Evolutionary conservation across 2,329 filamentous ascomycete species (phyloP), one percentile per base, ranked within the genome.

Genomic region (Hypoxylon sp.): DNA sequence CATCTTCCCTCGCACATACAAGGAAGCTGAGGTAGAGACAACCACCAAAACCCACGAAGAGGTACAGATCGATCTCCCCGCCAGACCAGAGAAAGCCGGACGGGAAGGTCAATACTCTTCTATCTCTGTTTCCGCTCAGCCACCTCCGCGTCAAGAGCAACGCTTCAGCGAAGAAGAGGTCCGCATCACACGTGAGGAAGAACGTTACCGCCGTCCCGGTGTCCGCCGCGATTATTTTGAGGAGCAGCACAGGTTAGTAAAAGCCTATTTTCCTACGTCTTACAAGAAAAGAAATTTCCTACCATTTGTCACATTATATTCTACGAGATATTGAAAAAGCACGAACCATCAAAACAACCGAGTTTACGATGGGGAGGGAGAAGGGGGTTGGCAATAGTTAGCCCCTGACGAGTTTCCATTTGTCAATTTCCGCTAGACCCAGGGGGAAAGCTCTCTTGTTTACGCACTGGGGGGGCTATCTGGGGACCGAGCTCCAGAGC

Each of bases 1-100:
- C 90, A 89, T 97, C 89, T 97, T 97, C 87, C 93, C 93, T 82
- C 96, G 91, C 78, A 90, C 91, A 79, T 97, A 97, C 85, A 86
- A 89, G 75, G 81, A 80, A 74, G 83, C 85, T 79, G 80, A 67
- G 63, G 66, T 60, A 69, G 73, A 69, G 55, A 69, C 68, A 47
- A 68, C 66, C 75, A 86, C 85, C 76, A 78, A 83, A 68, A 86
- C 86, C 72, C 86, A 91, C 86, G 87, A 93, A 86, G 90, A 96
- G 86, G 85, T 90, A 80, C 87, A 93, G 79, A 85, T 91, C 80
- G 87, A 87, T 71, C 82, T 90, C 65, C 79, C 79, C 61, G 64
- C 67, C 66, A 79, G 85, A 61, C 78, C 78, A 56, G 78, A 87
- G 80, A 86, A 86, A 87, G 88, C 90, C 89, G 92, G 92, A 95